Conservation (phyloP, 2,329 filamentous ascomycete species). For the Tolypocladium pustulatum region DNA sequence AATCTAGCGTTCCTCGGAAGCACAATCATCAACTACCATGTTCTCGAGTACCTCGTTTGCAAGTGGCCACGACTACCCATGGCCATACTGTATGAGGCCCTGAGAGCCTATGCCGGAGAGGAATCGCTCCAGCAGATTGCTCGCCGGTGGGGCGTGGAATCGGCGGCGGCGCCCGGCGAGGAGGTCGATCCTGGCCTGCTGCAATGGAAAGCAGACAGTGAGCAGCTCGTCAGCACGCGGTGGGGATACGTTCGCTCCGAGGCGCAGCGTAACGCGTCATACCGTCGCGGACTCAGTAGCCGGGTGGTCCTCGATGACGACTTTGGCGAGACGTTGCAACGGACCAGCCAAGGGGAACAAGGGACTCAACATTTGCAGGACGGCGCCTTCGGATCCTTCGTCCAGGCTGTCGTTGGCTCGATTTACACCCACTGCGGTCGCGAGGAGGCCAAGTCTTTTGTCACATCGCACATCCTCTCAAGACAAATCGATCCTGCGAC, state of each 20-base stretch:
- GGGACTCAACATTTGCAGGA: slow-evolving; percentile 61
- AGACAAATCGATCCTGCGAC: slow-evolving; percentile 64
- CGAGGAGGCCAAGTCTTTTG: slow-evolving; percentile 69
- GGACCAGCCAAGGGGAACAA: slow-evolving; percentile 14
- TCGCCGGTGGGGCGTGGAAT: slow-evolving; percentile 83
- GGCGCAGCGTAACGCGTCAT: slow-evolving; percentile 30
- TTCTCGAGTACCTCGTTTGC: slow-evolving; percentile 77
- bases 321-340: slow-evolving; percentile 55
- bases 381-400: slow-evolving; percentile 61
- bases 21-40: slow-evolving; percentile 79
- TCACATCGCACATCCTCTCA: slow-evolving; percentile 72
- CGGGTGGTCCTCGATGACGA: slow-evolving; percentile 74
- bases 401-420: slow-evolving; percentile 73
- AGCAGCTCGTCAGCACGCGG: slow-evolving; percentile 32
- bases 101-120: slow-evolving; percentile 73
- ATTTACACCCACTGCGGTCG: slow-evolving; percentile 79
- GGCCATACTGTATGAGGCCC: slow-evolving; percentile 74
- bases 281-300: slow-evolving; percentile 61
- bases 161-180: slow-evolving; percentile 72
- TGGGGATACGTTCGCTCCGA: slow-evolving; percentile 45
- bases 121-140: slow-evolving; percentile 64
- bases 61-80: slow-evolving; percentile 87
- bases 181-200: slow-evolving; percentile 89
- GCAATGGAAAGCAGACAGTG: slow-evolving; percentile 55
- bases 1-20: slow-evolving; percentile 72